Evolutionary conservation across 2,329 filamentous ascomycete species (phyloP), one percentile per base, ranked within the genome.

Genomic region (Pyrenophora tritici-repentis): DNA sequence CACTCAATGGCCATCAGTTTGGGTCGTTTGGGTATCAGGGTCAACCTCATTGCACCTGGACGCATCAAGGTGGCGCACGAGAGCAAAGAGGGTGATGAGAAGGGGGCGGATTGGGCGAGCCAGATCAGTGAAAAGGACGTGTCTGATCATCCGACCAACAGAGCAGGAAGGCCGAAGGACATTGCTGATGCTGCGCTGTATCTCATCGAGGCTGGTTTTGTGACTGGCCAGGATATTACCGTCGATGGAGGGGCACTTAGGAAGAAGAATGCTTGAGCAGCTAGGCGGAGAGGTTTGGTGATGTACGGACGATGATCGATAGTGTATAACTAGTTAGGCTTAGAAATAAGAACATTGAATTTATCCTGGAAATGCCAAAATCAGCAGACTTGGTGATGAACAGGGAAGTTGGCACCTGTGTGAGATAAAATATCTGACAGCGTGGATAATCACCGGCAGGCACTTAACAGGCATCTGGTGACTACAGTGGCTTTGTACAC

Each of bases 1-100:
- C 79, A 81, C 55, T 75, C 75, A 22, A 76, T 82, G 76, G 75
- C 78, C 10, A 76, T 79, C 29, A 77, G 74, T 42, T 63, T 82
- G 26, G 74, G 73, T 4, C 64, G 68, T 20, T 66, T 76, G 24
- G 73, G 75, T 2, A 75, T 83, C 32, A 70, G 78, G 2, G 77
- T 79, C 22, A 82, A 81, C 50, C 59, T 76, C n/a, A 70, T 80
- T 26, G 74, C 77, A 4, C 78, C 78, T 0, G 78, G 78, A 2
- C 66, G 76, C 42, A 76, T 79, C 64, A 78, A 77, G 62, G 77
- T 73, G 7, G 69, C 70, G n/a, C 77, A 79, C 56, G 78, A 80
- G 69, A 73, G 75, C 55, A 75, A 70, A 50, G 68, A 74, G 32
- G 77, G 73, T 6, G 77, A 80, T 51, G 73, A 79, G 54, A 72